Evolutionary conservation across 2,329 filamentous ascomycete species (phyloP).

Genomic region (Penicillium capsulatum): DNA sequence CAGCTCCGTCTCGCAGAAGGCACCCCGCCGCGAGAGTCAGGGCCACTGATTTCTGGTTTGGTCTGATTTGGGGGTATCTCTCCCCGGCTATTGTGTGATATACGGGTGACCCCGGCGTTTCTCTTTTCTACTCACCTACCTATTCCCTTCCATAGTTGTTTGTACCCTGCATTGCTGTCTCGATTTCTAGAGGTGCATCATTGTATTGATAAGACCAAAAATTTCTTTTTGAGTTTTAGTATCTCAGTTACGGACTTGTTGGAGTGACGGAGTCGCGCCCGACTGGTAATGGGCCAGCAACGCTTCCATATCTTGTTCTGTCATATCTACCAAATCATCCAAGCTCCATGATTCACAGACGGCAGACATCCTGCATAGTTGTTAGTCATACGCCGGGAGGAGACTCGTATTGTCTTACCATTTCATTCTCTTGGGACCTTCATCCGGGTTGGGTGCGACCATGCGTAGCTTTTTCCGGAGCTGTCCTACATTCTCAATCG

Average conservation of each 20-base stretch:
- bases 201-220: slow-evolving; percentile 26
- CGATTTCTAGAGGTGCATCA: slow-evolving; percentile 21
- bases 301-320: slow-evolving; percentile 76
- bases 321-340: slow-evolving; percentile 78
- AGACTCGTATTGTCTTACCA: slow-evolving; percentile 62
- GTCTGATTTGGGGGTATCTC: slow-evolving; percentile 31
- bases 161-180: slow-evolving; percentile 8
- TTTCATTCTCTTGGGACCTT: slow-evolving; percentile 83
- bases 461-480: slow-evolving; percentile 74
- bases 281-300: slow-evolving; percentile 69
- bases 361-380: slow-evolving; percentile 70
- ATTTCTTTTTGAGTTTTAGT: slow-evolving; percentile 3
- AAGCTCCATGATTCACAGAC: slow-evolving; percentile 85
- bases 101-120: slow-evolving; percentile 17
- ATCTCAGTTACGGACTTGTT: slow-evolving; percentile 30
- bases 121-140: slow-evolving; percentile 6
- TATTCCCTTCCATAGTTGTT: slow-evolving; percentile 4
- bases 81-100: slow-evolving; percentile 21
- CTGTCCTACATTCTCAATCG: slow-evolving; percentile 77
- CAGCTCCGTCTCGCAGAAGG: slow-evolving; percentile 34
- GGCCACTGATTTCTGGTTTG: slow-evolving; percentile 17
- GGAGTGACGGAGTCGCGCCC: slow-evolving; percentile 36
- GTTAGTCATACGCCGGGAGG: slow-evolving; percentile 2
- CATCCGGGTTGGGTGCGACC: slow-evolving; percentile 65
- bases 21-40: slow-evolving; percentile 29